phyloP scores from a whole-genome alignment of 106 monocot genomes.

The Dendrobium nobile region DNA sequence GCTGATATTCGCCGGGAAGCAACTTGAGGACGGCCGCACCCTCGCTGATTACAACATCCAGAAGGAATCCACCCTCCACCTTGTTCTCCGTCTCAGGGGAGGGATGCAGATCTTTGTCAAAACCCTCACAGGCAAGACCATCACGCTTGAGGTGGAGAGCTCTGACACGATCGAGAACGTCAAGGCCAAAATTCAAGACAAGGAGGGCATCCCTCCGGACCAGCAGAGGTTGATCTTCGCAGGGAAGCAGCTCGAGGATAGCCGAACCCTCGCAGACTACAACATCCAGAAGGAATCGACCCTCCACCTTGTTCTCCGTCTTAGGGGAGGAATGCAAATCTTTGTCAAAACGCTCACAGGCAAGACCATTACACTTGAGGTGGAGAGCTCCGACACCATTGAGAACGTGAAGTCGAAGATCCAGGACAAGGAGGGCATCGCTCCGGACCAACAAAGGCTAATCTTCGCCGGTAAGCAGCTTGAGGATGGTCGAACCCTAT shows the following conservation, averaged over 20 bases:
- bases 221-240: conserved; percentile 89
- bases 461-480: conserved; percentile 9
- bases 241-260: conserved; percentile 82
- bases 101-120: conserved; percentile 81
- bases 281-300: conserved; percentile 54
- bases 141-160: conserved; percentile 77
- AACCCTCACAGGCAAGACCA: conserved; percentile 77
- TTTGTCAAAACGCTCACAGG: conserved; percentile 3
- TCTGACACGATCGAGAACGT: conserved; percentile 83
- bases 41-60: conserved; percentile 65
- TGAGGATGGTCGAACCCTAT: conserved; percentile 1
- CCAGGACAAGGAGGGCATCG: conserved; percentile 8
- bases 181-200: conserved; percentile 85
- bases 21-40: conserved; percentile 81
- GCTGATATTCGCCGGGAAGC: conserved; percentile 82
- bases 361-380: conserved; percentile 6
- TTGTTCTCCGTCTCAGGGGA: conserved; percentile 23
- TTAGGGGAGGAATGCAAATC: conserved; percentile 24
- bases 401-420: conserved; percentile 4
- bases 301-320: conserved; percentile 23
- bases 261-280: conserved; percentile 65
- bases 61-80: conserved; percentile 33
- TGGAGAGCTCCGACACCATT: conserved; percentile 6
- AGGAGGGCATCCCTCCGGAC: conserved; percentile 89
- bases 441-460: conserved; percentile 4